These are phyloP conservation scores for Diospyros kaki DNA, from an alignment of 148 eudicot species.

Conservation along the genomic window DNA sequence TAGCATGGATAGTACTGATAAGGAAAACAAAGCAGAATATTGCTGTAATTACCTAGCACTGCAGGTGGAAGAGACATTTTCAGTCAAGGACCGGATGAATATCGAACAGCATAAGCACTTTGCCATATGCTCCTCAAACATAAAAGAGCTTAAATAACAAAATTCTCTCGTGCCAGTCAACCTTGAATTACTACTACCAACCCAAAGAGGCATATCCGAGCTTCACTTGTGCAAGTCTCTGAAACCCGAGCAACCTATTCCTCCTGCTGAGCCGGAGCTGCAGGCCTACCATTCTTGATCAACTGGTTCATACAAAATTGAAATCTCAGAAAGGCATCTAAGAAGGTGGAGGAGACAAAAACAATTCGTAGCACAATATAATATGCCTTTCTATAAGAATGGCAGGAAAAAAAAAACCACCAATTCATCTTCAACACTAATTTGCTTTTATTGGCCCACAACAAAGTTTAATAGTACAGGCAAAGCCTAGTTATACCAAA, in stretches of 20 bases:
- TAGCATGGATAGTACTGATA: background rate
- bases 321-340: background rate
- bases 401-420: constrained; percentile 1
- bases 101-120: constrained; percentile 23
- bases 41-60: constrained; percentile 22
- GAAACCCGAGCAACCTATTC: constrained; percentile 17
- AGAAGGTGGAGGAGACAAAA: background rate
- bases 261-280: constrained; percentile 23
- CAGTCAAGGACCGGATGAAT: constrained; percentile 12
- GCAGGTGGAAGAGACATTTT: constrained; percentile 6
- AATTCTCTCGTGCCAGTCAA: constrained; percentile 7
- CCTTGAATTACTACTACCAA: constrained; percentile 6
- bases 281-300: constrained; percentile 50
- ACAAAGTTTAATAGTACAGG: background rate
- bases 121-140: constrained; percentile 13
- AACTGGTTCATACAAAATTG: constrained; percentile 37
- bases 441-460: background rate
- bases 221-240: constrained; percentile 4
- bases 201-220: constrained; percentile 6
- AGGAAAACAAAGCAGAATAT: background rate
- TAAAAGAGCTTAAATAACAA: constrained; percentile 6
- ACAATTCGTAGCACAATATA: background rate
- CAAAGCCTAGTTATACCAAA: background rate
- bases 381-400: background rate
- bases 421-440: background rate